Evolutionary conservation across 306 rosid genomes (phyloP), one percentile per base, ranked within the genome.

Genomic region (Spatholobus suberectus): DNA sequence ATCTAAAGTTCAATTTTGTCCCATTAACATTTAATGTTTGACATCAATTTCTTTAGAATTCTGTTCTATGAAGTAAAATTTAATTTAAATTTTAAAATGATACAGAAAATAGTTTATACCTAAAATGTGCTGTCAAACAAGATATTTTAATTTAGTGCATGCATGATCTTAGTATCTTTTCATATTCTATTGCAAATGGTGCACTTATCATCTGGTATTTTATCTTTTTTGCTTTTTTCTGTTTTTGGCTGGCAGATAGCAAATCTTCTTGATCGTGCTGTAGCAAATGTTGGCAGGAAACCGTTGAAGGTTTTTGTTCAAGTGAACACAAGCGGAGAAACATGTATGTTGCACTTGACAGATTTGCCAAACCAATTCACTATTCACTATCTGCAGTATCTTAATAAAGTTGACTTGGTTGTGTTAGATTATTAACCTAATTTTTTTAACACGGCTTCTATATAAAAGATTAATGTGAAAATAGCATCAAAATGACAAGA

Each of bases 281-380:
- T 96, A 57, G 94, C 77, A 58, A 89, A 89, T 84, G 78, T 91
- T 70, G 98, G 94, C 78, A 92, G 97, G 81, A 91, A 87, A 78
- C 97, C 98, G 15, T 82, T 96, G 79, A 94, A 91, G 87, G 94
- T 96, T 70, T 84, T 92, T 78, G 89, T 94, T 79, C 94, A 96
- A 88, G 98, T 96, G 79, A 96, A 93, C 89, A 96, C 99, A n/a
- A 94, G 99, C 72, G 99, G 99, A 72, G 99, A 96, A 90, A 86
- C 83, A 73, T 87, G 99, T 96, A 87, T 83, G 94, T 83, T 80
- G 46, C 58, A 6, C 18, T 77, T 47, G 76, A 67, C 26, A 21
- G 41, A 70, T 70, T 76, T 68, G 20, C 32, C 32, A 29, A 38
- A 55, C 32, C 59, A 72, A 73, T 83, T 35, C 23, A 5, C 40